Evolutionary conservation across 805 yeast species (phyloP).

Genomic region (Yamadazyma scolyti): DNA sequence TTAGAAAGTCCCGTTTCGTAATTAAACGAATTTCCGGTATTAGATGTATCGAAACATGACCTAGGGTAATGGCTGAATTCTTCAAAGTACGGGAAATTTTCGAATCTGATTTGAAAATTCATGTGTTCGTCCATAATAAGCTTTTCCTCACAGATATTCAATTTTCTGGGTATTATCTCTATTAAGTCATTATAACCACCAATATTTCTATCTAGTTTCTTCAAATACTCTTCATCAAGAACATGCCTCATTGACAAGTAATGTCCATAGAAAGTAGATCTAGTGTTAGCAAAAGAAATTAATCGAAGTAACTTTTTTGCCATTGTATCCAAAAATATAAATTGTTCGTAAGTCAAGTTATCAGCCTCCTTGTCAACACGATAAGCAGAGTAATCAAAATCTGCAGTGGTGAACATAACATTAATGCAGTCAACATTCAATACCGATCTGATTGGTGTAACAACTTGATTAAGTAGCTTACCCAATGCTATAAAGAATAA

Average conservation of each 20-base stretch:
- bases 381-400: conserved; percentile 21
- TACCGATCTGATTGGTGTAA: conserved; percentile 32
- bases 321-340: conserved; percentile 17
- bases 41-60: conserved; percentile 3
- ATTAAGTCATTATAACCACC: too few species aligned
- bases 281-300: conserved; percentile 29
- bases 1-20: conserved; percentile 9
- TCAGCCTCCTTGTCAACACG: conserved; percentile 12
- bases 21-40: conserved; percentile 7
- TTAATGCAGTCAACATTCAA: conserved; percentile 32
- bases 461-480: conserved; percentile 26
- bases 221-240: conserved; percentile 17
- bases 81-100: conserved; percentile 17
- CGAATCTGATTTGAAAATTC: conserved; percentile 9
- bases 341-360: conserved; percentile 15
- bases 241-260: conserved; percentile 18
- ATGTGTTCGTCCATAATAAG: conserved; percentile 5
- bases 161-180: conserved; percentile 16
- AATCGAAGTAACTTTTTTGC: conserved; percentile 26
- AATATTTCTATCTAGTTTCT: conserved; percentile 1
- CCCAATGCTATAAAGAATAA: conserved; percentile 35
- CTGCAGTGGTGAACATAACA: conserved; percentile 27
- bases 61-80: conserved; percentile 13
- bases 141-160: conserved; percentile 9
- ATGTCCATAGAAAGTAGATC: conserved; percentile 25